These are phyloP conservation scores for Lepiota venenata DNA, from an alignment of 768 basidiomycete species.

Conservation along the genomic window DNA sequence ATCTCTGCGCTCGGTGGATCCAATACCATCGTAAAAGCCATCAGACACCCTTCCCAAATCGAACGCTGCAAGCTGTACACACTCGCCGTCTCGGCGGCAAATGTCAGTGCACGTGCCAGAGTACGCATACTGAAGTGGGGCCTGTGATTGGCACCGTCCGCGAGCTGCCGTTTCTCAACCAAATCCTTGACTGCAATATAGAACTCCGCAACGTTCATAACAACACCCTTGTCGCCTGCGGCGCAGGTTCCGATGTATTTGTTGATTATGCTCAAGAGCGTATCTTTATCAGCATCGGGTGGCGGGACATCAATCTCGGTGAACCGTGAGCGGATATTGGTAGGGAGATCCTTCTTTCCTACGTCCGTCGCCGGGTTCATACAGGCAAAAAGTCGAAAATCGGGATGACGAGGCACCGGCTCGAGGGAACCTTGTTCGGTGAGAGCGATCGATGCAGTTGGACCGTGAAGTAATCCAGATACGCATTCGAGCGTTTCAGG, in stretches of 20 bases:
- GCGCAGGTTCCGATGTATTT: conserved; percentile 87
- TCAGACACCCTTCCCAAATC: conserved; percentile 94
- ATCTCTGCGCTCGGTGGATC: conserved; percentile 65
- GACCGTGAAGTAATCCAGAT: conserved; percentile 80
- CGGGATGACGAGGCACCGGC: conserved; percentile 85
- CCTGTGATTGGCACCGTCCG: conserved; percentile 88
- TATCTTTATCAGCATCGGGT: conserved; percentile 90
- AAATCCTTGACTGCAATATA: conserved; percentile 79
- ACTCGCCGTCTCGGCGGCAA: conserved; percentile 78
- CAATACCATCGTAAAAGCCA: conserved; percentile 97
- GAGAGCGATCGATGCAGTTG: conserved; percentile 85
- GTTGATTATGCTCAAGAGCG: conserved; percentile 78
- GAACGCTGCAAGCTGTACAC: conserved; percentile 80
- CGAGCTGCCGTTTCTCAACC: conserved; percentile 70
- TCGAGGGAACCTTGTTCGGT: conserved; percentile 92
- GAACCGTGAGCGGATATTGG: conserved; percentile 86
- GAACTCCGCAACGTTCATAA: conserved; percentile 91
- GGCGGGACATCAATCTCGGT: conserved; percentile 96
- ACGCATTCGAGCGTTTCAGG: conserved; percentile 94
- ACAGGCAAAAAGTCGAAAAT: conserved; percentile 96
- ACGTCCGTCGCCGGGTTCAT: conserved; percentile 99
- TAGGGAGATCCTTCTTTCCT: conserved; percentile 95
- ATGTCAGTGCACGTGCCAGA: conserved; percentile 83
- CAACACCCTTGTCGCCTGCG: conserved; percentile 79
- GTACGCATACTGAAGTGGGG: conserved; percentile 99